phyloP scores from a whole-genome alignment of 2,329 filamentous ascomycete species.

The Diaporthe citrichinensis region DNA sequence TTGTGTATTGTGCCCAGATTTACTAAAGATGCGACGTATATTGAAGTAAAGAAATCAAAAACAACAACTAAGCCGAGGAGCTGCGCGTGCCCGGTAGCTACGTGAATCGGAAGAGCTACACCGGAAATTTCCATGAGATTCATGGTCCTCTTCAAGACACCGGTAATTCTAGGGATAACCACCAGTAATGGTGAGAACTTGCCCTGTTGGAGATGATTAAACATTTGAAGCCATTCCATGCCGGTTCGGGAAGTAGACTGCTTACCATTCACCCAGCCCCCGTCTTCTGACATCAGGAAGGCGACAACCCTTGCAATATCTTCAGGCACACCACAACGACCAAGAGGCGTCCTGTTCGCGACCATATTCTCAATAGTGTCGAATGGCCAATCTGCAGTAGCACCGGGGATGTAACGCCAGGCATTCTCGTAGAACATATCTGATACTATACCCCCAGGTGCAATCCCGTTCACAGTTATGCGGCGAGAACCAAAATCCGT shows the following conservation, averaged over 20 bases:
- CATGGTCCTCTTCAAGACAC: no score
- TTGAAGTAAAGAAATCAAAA: background rate
- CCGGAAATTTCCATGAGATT: no score
- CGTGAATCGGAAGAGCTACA: no score
- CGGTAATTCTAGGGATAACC: background rate
- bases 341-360: background rate
- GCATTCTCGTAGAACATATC: constrained; percentile 17
- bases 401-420: background rate
- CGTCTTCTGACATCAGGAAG: constrained; percentile 6
- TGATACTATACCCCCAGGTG: background rate
- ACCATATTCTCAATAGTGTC: background rate
- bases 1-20: background rate
- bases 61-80: background rate
- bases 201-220: background rate
- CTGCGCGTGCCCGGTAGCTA: background rate
- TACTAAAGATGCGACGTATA: background rate
- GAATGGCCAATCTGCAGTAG: constrained; percentile 1
- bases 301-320: constrained; percentile 9
- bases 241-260: background rate
- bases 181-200: constrained; percentile 3
- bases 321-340: constrained; percentile 3
- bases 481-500: constrained; percentile 9
- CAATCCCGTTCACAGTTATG: constrained; percentile 5
- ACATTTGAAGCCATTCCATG: background rate
- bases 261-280: constrained; percentile 1